phyloP scores from a whole-genome alignment of 2,329 filamentous ascomycete species.

The Eurotiales sp. region DNA sequence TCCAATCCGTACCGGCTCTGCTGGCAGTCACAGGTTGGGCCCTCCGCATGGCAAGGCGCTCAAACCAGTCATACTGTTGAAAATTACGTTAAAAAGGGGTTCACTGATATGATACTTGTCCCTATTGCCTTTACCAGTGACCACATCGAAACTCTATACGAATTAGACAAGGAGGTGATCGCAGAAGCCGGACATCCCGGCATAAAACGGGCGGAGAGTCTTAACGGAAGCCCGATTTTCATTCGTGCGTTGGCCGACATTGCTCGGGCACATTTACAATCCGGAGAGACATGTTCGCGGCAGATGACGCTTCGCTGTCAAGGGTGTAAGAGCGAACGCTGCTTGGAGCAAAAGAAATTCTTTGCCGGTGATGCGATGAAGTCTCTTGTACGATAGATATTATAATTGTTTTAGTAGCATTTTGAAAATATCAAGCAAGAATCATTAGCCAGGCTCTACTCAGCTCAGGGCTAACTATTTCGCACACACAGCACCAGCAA shows the following conservation, averaged over 20 bases:
- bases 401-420: not conserved
- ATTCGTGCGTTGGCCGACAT: slow-evolving; percentile 86
- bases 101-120: slow-evolving; percentile 85
- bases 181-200: slow-evolving; percentile 72
- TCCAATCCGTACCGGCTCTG: slow-evolving; percentile 89
- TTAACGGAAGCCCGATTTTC: slow-evolving; percentile 89
- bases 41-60: slow-evolving; percentile 89
- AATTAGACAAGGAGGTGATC: slow-evolving; percentile 92
- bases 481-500: too few relatives aligned
- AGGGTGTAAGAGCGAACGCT: slow-evolving; percentile 85
- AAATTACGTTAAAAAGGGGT: slow-evolving; percentile 82
- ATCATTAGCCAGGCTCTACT: not conserved
- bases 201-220: slow-evolving; percentile 83
- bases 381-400: slow-evolving; percentile 30
- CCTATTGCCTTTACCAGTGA: slow-evolving; percentile 99
- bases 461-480: not conserved
- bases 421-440: not conserved
- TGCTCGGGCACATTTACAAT: slow-evolving; percentile 72
- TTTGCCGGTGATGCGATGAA: slow-evolving; percentile 47
- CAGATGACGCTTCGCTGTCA: slow-evolving; percentile 93
- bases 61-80: slow-evolving; percentile 88
- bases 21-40: slow-evolving; percentile 98
- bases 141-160: slow-evolving; percentile 95
- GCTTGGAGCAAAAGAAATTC: slow-evolving; percentile 67
- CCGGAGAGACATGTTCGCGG: slow-evolving; percentile 65